A percentile compares a stretch with the other conserved stretches of the same genome.
phyloP scores from a whole-genome alignment of 2,329 filamentous ascomycete genomes.

The Phialophora verrucosa region DNA sequence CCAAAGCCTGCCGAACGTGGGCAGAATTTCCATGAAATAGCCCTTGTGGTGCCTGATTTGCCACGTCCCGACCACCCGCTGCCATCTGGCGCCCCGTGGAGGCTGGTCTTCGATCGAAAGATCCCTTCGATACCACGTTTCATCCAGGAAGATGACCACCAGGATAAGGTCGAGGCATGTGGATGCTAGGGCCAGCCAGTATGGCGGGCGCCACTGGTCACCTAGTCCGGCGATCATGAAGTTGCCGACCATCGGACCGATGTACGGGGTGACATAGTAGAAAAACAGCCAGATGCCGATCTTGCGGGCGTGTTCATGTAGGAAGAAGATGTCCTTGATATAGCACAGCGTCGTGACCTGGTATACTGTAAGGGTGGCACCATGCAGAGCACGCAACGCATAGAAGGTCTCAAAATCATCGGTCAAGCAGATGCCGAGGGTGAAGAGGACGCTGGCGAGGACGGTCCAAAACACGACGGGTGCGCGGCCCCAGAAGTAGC shows the following conservation, averaged over 20 bases:
- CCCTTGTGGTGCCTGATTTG: slow-evolving; percentile 28
- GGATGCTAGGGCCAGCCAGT: slow-evolving; percentile 43
- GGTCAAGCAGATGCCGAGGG: slow-evolving; percentile 46
- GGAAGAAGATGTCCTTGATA: slow-evolving; percentile 50
- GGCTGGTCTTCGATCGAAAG: slow-evolving; percentile 26
- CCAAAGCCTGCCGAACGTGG: slow-evolving; percentile 45
- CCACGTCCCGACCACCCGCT: slow-evolving; percentile 39
- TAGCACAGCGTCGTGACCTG: slow-evolving; percentile 51
- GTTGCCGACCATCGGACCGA: slow-evolving; percentile 38
- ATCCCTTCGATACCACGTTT: slow-evolving; percentile 47
- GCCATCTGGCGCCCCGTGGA: too few species aligned
- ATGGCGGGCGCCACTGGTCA: slow-evolving; percentile 44
- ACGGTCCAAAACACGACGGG: slow-evolving; percentile 50
- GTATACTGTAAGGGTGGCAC: slow-evolving; percentile 49
- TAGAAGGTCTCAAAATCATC: slow-evolving; percentile 46
- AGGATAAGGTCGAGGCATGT: slow-evolving; percentile 40
- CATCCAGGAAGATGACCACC: slow-evolving; percentile 44
- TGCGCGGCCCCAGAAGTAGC: slow-evolving; percentile 46
- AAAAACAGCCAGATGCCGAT: slow-evolving; percentile 47
- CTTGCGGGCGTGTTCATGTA: slow-evolving; percentile 48
- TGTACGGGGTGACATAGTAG: slow-evolving; percentile 41
- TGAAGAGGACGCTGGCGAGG: slow-evolving; percentile 44
- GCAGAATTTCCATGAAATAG: slow-evolving; percentile 41
- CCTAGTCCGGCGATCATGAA: slow-evolving; percentile 45
- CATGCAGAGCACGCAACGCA: slow-evolving; percentile 51